Evolutionary conservation across 75 land plant species (phyloP).

Genomic region (Cupressus sempervirens): DNA sequence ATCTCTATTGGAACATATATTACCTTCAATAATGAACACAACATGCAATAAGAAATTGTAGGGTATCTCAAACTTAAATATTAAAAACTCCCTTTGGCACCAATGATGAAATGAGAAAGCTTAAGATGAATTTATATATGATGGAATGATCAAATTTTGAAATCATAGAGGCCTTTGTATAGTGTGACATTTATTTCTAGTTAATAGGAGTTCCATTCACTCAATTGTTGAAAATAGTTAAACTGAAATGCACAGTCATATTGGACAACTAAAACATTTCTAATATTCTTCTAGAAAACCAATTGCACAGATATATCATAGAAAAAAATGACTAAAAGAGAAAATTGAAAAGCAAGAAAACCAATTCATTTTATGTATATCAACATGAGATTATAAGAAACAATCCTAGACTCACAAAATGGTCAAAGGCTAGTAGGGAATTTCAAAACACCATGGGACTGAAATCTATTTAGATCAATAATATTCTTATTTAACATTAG

Average conservation of each 20-base stretch:
- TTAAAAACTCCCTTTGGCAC: too few relatives aligned
- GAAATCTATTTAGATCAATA: background rate
- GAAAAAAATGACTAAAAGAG: background rate
- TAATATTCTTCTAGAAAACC: background rate
- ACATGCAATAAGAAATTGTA: background rate
- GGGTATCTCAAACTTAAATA: background rate
- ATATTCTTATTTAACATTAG: background rate
- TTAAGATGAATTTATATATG: background rate
- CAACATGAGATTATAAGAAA: too few relatives aligned
- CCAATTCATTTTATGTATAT: too few relatives aligned
- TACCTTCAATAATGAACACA: conserved; percentile 30
- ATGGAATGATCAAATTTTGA: background rate
- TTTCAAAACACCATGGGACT: background rate
- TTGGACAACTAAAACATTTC: background rate
- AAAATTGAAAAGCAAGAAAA: background rate
- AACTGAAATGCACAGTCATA: background rate
- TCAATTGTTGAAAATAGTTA: background rate
- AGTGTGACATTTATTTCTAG: background rate
- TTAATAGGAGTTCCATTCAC: background rate
- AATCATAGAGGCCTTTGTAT: background rate
- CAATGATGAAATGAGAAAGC: background rate
- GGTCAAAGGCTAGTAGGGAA: too few relatives aligned
- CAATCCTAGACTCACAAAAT: too few relatives aligned
- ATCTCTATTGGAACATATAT: conserved; percentile 73
- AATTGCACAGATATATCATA: background rate